phyloP scores from a whole-genome alignment of 441 rosid species.

The Croton laevigatus region DNA sequence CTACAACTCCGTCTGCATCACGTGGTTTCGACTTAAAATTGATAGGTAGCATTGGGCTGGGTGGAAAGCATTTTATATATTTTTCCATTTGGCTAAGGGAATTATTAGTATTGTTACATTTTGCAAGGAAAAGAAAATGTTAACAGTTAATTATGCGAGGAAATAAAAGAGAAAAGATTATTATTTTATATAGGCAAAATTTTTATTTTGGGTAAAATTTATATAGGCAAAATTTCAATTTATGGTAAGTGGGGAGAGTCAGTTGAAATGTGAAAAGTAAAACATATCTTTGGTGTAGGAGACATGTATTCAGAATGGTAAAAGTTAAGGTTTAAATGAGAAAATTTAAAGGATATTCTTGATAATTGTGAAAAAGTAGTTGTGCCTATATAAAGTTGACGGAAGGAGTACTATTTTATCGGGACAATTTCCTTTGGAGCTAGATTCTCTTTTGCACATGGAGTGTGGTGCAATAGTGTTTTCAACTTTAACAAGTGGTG shows the following conservation, averaged over 20 bases:
- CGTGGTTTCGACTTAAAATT: background rate
- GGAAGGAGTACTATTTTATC: background rate
- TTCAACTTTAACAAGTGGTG: background rate
- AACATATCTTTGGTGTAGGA: too few relatives aligned
- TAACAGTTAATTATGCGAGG: background rate
- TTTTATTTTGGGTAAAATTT: too few relatives aligned
- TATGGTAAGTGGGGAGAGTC: too few relatives aligned
- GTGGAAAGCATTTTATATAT: background rate
- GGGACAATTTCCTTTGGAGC: background rate
- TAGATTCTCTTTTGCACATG: background rate
- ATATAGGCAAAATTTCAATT: too few relatives aligned
- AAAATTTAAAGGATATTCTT: too few relatives aligned
- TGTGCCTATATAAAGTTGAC: too few relatives aligned
- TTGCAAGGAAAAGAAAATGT: background rate
- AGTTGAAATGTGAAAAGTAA: too few relatives aligned
- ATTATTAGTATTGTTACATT: background rate
- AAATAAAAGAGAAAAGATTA: background rate
- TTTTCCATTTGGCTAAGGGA: background rate
- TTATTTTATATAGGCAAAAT: too few relatives aligned
- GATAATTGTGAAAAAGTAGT: too few relatives aligned
- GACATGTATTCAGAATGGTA: too few relatives aligned
- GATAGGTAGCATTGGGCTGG: background rate
- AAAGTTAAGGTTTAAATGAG: too few relatives aligned
- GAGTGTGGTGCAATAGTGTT: background rate
- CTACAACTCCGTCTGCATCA: too few relatives aligned